Base-by-base conservation (phyloP, 2,329 filamentous ascomycete species). In the Phialemonium atrogriseum region DNA sequence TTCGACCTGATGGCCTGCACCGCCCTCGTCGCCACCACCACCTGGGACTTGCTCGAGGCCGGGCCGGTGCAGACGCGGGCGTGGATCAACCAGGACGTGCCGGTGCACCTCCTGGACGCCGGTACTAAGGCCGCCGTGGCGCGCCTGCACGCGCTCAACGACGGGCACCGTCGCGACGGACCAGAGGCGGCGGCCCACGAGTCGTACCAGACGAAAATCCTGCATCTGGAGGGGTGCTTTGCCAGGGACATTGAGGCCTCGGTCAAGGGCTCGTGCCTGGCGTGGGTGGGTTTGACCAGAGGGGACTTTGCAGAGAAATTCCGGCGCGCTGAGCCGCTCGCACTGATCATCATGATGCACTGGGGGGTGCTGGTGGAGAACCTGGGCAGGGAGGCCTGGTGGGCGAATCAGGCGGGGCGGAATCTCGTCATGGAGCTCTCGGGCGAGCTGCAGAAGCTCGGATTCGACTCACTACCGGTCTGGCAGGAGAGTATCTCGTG, bases 281-380 rank as follows among this genome's bases (percentile, higher is more conserved):
- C 44, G 1, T 55, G 58, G 22, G 51, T 54, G 2, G 42, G 40
- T 1, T 34, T 50, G 10, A 47, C 47, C 2, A 55, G 56, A 1
- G 42, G 37, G 4, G 48, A 47, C 2, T 60, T 58, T 30, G 41
- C 47, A 1, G 18, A 39, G 1, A 52, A 52, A 3, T 27, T 60
- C 18, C 50, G 45, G 29, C 34, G 36, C 1, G 38, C 38, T 8
- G 54, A 60, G 15, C 58, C 56, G 0, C 44, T 61, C 24, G 49
- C 55, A 11, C 31, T 61, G 20, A 49, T 60, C 10, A 43, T 60
- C 4, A 37, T 58, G 32, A 45, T 59, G 45, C 52, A 57, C 27
- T 61, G 57, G 55, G 48, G 50, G 1, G 54, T 60, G 12, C 43
- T 58, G 32, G 39, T 60, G 10, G 37, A 51, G 7, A 27, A 32